Evolutionary conservation across 495 filamentous ascomycete genomes (phyloP).

Genomic region (Talaromyces stipitatus): DNA sequence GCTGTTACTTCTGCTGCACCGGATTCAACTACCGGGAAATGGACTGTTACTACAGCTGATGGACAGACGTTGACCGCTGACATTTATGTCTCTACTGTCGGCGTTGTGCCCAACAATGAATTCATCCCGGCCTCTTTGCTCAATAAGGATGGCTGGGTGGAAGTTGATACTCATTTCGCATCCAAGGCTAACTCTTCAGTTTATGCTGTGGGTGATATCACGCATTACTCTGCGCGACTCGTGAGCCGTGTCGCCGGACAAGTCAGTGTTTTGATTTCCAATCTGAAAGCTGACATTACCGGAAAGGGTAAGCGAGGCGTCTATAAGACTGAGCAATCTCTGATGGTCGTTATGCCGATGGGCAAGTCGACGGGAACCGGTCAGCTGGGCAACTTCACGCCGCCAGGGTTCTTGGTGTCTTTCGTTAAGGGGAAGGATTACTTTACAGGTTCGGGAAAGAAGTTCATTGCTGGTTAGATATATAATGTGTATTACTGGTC

Average conservation of each 20-base stretch:
- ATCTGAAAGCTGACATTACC: slow-evolving; percentile 25
- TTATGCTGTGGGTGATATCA: slow-evolving; percentile 36
- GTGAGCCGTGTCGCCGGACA: slow-evolving; percentile 21
- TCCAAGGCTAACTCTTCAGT: slow-evolving; percentile 24
- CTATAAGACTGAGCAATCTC: slow-evolving; percentile 16
- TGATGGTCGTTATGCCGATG: slow-evolving; percentile 33
- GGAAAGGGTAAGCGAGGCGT: slow-evolving; percentile 12
- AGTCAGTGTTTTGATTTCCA: slow-evolving; percentile 20
- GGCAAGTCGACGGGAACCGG: slow-evolving; percentile 41
- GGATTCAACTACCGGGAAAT: slow-evolving; percentile 6
- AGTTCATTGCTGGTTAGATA: not conserved
- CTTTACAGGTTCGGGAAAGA: slow-evolving; percentile 14
- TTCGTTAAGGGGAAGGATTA: slow-evolving; percentile 39
- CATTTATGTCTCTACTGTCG: slow-evolving; percentile 56
- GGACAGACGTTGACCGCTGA: slow-evolving; percentile 41
- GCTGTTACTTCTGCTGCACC: slow-evolving; percentile 12
- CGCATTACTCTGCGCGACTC: slow-evolving; percentile 22
- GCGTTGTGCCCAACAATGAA: slow-evolving; percentile 51
- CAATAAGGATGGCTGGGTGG: slow-evolving; percentile 42
- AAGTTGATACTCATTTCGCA: slow-evolving; percentile 47
- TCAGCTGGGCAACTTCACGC: slow-evolving; percentile 35
- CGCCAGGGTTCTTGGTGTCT: slow-evolving; percentile 36
- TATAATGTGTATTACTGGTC: not conserved
- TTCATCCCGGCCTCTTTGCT: slow-evolving; percentile 48
- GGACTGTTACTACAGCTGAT: slow-evolving; percentile 31